A percentile compares a stretch with the other conserved stretches of the same genome.
Evolutionary conservation across 2,329 filamentous ascomycete species (phyloP).

Genomic region (Gnomoniopsis sp.): DNA sequence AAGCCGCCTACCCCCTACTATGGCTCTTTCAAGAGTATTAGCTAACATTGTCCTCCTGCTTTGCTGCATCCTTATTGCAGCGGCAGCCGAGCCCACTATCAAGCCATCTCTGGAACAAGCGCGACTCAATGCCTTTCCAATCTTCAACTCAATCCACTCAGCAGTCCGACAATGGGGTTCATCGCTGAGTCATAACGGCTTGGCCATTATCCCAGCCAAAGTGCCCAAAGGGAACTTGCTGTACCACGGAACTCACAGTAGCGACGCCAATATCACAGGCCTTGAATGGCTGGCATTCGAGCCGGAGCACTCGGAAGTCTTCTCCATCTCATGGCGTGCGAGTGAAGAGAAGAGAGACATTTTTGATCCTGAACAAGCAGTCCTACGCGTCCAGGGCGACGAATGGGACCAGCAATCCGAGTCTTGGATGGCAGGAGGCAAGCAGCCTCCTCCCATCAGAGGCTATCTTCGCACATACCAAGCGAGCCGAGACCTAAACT

Average conservation of each 20-base stretch:
- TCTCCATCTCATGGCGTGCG: conserved; percentile 33
- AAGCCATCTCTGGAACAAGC: neutral
- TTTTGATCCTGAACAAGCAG: neutral
- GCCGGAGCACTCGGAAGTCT: conserved; percentile 56
- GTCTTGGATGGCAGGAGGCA: no score
- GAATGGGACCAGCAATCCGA: neutral
- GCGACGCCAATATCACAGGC: conserved; percentile 39
- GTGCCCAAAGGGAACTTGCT: conserved; percentile 52
- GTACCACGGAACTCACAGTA: conserved; percentile 49
- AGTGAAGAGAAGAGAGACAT: neutral
- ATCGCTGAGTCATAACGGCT: conserved; percentile 60
- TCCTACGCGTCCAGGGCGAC: neutral
- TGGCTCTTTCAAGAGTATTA: neutral
- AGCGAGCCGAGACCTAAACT: conserved; percentile 50
- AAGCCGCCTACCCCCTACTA: no score
- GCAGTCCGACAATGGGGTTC: conserved; percentile 49
- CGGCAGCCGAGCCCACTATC: neutral
- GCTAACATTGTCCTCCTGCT: neutral
- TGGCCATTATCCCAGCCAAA: conserved; percentile 55
- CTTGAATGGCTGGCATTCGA: conserved; percentile 62
- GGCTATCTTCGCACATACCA: conserved; percentile 67
- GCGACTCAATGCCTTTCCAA: neutral
- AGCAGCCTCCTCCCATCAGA: conserved; percentile 16
- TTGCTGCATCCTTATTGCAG: neutral
- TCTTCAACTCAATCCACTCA: neutral